Conservation (phyloP, 2,329 filamentous ascomycete genomes). For the Alternaria brassicicola region DNA sequence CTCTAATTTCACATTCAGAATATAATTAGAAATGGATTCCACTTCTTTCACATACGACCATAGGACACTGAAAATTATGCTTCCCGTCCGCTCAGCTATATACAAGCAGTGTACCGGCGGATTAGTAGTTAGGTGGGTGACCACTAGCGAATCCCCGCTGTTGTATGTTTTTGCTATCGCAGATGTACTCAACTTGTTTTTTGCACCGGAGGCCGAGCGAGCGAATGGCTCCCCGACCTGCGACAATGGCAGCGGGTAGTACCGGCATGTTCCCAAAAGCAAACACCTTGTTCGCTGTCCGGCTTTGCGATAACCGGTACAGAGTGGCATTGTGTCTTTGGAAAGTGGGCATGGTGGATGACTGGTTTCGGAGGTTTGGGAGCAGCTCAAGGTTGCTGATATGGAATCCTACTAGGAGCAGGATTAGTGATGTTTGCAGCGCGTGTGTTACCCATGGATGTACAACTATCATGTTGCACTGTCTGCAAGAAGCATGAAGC, state of each 20-base stretch:
- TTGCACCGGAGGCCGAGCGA: too few relatives aligned
- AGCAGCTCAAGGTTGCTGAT: neutral
- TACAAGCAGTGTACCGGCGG: too few relatives aligned
- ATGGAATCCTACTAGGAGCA: neutral
- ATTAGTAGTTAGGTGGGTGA: too few relatives aligned
- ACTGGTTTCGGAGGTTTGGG: neutral
- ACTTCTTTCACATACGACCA: too few relatives aligned
- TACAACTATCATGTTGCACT: neutral
- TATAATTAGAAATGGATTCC: too few relatives aligned
- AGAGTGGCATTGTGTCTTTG: neutral
- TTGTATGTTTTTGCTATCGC: too few relatives aligned
- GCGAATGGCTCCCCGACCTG: conserved; percentile 11
- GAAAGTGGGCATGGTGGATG: neutral
- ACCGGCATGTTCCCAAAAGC: neutral
- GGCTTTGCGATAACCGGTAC: neutral
- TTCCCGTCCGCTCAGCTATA: too few relatives aligned
- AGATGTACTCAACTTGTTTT: too few relatives aligned
- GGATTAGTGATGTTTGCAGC: neutral
- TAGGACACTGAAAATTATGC: too few relatives aligned
- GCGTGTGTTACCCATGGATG: neutral
- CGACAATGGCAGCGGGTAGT: neutral
- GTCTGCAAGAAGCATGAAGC: neutral
- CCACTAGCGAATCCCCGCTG: too few relatives aligned
- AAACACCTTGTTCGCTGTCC: neutral
- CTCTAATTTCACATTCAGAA: too few relatives aligned